phyloP scores from a whole-genome alignment of 257 asterid genomes.

The Ocimum tenuiflorum region DNA sequence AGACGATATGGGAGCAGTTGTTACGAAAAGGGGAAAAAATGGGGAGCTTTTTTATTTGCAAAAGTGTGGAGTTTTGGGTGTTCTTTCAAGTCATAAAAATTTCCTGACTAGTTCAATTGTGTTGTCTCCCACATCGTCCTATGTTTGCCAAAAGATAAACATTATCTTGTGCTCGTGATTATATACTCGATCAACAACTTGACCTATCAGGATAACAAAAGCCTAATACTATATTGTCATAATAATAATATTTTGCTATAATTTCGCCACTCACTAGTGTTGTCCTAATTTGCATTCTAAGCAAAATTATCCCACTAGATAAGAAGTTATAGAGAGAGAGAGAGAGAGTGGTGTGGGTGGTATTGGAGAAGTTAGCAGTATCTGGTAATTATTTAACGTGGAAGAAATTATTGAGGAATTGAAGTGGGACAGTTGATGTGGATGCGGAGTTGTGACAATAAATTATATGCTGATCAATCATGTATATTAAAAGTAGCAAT shows the following conservation, averaged over 20 bases:
- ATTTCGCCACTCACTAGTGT: conserved; percentile 12
- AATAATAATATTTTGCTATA: not conserved
- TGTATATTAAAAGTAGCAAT: not conserved
- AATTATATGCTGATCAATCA: not conserved
- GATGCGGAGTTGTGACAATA: not conserved
- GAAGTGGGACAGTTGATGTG: not conserved
- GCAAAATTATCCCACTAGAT: conserved; percentile 10
- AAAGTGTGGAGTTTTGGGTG: not conserved
- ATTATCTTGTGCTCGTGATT: conserved; percentile 27
- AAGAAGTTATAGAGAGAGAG: too few relatives aligned
- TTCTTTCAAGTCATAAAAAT: conserved; percentile 8
- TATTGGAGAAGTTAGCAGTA: not conserved
- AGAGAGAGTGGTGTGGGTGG: too few relatives aligned
- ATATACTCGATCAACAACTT: conserved; percentile 21
- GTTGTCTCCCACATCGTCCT: conserved; percentile 22
- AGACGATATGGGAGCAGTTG: not conserved
- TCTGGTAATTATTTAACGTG: not conserved
- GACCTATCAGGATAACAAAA: conserved; percentile 2
- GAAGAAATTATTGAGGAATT: not conserved
- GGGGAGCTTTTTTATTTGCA: too few relatives aligned
- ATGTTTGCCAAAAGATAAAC: conserved; percentile 29
- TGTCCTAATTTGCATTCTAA: conserved; percentile 21
- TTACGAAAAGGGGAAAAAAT: not conserved
- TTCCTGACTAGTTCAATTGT: conserved; percentile 17
- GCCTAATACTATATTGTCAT: conserved; percentile 12